A percentile compares a stretch with the other conserved stretches of the same genome.
Conservation (phyloP, 768 basidiomycete genomes). For the Russula griseocarnosa region DNA sequence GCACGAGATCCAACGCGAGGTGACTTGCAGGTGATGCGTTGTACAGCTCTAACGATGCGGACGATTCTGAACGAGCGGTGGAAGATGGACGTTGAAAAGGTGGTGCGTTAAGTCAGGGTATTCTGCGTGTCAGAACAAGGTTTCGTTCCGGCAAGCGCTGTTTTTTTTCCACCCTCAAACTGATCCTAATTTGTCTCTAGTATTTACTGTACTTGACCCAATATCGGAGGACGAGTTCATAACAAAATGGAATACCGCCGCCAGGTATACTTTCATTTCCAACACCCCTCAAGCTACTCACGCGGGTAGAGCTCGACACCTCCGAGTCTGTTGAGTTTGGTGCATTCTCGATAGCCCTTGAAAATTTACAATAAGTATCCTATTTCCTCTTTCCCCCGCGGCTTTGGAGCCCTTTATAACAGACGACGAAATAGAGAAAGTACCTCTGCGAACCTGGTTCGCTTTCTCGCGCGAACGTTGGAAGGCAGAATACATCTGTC, state of each 20-base stretch:
- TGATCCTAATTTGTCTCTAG: neutral
- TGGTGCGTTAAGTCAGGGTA: conserved; percentile 72
- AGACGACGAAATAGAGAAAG: conserved; percentile 56
- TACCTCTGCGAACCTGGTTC: conserved; percentile 66
- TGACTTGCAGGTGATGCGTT: conserved; percentile 71
- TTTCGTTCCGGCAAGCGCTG: conserved; percentile 35
- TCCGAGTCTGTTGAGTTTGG: no score
- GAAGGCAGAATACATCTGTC: conserved; percentile 71
- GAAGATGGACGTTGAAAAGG: conserved; percentile 57
- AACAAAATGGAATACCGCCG: conserved; percentile 61
- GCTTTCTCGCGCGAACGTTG: conserved; percentile 74
- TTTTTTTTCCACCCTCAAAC: neutral
- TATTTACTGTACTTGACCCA: conserved; percentile 29
- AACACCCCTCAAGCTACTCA: conserved; percentile 45
- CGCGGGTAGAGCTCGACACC: no score
- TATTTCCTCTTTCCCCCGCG: neutral
- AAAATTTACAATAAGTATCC: conserved; percentile 58
- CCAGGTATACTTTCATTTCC: conserved; percentile 74
- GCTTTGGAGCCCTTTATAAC: neutral
- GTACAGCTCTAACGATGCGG: conserved; percentile 45
- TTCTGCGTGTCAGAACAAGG: conserved; percentile 62
- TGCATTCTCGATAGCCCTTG: no score
- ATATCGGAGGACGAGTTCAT: conserved; percentile 56
- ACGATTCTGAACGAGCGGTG: conserved; percentile 55
- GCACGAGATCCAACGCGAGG: conserved; percentile 47